Base-by-base conservation (phyloP, 257 asterid species). In the Solanum arcanum region DNA sequence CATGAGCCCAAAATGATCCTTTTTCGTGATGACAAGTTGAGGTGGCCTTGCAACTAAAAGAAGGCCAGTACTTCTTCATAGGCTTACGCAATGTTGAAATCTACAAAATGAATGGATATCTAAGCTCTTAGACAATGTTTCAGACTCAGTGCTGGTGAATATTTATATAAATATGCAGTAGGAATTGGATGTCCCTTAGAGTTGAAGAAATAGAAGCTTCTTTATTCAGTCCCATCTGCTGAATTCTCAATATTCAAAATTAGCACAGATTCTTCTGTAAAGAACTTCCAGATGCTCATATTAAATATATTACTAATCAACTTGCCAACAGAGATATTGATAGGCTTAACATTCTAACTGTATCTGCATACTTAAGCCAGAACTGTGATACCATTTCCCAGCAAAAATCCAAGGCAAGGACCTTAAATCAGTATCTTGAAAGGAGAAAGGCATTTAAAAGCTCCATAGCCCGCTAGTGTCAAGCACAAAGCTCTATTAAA, bases 1-100 rank as follows among this genome's bases (percentile, higher is more conserved):
- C 99, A 87, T 96, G 99, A 88, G 92, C 99, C 99, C 99, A 96
- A 90, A 96, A 95, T 81, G 93, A 37, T 90, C 99, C 99, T 87
- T 88, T 94, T 70, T 93, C 93, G 73, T 94, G 94, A 89, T 95
- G 96, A 92, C 99, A 96, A 85, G 94, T 92, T 75, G 92, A 88
- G 87, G 95, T 5, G 72, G 91, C 85, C 85, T 92, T 74, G 88
- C 99, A 95, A 88, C 92, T 94, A 68, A 90, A 92, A 56, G 97
- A 88, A 83, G 99, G 98, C 99, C 99, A 96, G 88, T 94, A 95
- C 92, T 89, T 91, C 83, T 91, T 87, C 88, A 96, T 60, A 69
- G 78, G 92, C 89, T 68, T 90, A 75, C 23, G 91, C 96, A 95
- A 88, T 83, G 96, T 80, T 66, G 96, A 91, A 87, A 96, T 77